Percentiles rank a stretch among this genome's conserved stretches.
Conservation (phyloP, 2,329 filamentous ascomycete species). For the Microsporum canis region DNA sequence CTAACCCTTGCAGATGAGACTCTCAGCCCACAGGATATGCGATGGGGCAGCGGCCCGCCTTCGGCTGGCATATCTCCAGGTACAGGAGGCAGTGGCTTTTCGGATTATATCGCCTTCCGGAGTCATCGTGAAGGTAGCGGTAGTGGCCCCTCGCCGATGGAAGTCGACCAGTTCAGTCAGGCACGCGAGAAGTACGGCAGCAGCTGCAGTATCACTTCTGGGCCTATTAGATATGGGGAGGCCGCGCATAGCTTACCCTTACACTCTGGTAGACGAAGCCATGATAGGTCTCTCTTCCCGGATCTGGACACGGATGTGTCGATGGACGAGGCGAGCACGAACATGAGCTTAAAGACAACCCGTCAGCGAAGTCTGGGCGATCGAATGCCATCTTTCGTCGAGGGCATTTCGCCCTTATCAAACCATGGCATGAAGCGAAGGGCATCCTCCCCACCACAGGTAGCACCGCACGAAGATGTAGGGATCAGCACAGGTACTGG, state of each 20-base stretch:
- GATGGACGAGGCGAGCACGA: slow-evolving; percentile 27
- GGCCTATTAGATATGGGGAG: slow-evolving; percentile 25
- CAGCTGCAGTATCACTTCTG: slow-evolving; percentile 13
- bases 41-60: slow-evolving; percentile 31
- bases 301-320: slow-evolving; percentile 35
- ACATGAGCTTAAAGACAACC: slow-evolving; percentile 16
- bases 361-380: slow-evolving; percentile 29
- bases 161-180: slow-evolving; percentile 30
- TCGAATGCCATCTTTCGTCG: slow-evolving; percentile 27
- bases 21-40: slow-evolving; percentile 14
- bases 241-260: slow-evolving; percentile 41
- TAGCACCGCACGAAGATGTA: slow-evolving; percentile 30
- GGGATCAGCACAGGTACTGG: slow-evolving; percentile 37
- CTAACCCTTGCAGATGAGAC: slow-evolving; percentile 12
- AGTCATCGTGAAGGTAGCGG: slow-evolving; percentile 36
- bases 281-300: slow-evolving; percentile 48
- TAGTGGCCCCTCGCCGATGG: slow-evolving; percentile 28
- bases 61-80: slow-evolving; percentile 34
- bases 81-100: slow-evolving; percentile 30
- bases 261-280: slow-evolving; percentile 49
- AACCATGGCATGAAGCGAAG: slow-evolving; percentile 52
- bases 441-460: slow-evolving; percentile 50
- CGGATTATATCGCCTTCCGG: slow-evolving; percentile 31
- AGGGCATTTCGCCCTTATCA: slow-evolving; percentile 22
- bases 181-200: slow-evolving; percentile 19